Percentiles rank a stretch among this genome's conserved stretches.
Evolutionary conservation across 75 land plant genomes (phyloP).

Genomic region (Cupressus sempervirens): DNA sequence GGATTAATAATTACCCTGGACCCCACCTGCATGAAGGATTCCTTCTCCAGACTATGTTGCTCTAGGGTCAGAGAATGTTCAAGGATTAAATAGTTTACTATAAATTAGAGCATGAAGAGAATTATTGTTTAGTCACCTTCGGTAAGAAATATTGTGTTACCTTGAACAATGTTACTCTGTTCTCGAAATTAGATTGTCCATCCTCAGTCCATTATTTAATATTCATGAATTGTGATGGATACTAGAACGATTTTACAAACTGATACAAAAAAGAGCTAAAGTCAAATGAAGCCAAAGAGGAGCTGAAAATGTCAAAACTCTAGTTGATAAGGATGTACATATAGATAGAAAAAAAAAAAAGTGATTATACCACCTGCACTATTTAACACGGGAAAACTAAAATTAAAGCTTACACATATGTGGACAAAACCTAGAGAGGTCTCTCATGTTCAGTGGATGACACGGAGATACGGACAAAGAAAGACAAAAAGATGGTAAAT

Average conservation of each 20-base stretch:
- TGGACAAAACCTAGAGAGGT: background rate
- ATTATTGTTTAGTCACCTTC: background rate
- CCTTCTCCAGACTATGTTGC: background rate
- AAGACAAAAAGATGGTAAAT: background rate
- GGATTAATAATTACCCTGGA: background rate
- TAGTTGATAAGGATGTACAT: background rate
- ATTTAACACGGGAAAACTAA: background rate
- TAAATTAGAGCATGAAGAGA: background rate
- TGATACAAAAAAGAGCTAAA: background rate
- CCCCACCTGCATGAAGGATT: background rate
- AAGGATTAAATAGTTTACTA: background rate
- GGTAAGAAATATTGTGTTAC: background rate
- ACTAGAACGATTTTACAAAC: background rate
- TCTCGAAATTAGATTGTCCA: background rate
- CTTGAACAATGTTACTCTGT: background rate
- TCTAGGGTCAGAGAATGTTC: background rate
- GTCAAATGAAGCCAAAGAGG: background rate
- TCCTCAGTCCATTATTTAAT: background rate
- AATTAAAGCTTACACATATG: background rate
- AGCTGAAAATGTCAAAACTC: background rate
- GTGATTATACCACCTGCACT: background rate
- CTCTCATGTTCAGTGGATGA: background rate
- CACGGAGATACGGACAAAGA: background rate
- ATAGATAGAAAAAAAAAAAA: background rate
- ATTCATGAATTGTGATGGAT: background rate